Evolutionary conservation across 768 basidiomycete species (phyloP), one percentile per base, ranked within the genome.

Genomic region (Myochromella boudieri): DNA sequence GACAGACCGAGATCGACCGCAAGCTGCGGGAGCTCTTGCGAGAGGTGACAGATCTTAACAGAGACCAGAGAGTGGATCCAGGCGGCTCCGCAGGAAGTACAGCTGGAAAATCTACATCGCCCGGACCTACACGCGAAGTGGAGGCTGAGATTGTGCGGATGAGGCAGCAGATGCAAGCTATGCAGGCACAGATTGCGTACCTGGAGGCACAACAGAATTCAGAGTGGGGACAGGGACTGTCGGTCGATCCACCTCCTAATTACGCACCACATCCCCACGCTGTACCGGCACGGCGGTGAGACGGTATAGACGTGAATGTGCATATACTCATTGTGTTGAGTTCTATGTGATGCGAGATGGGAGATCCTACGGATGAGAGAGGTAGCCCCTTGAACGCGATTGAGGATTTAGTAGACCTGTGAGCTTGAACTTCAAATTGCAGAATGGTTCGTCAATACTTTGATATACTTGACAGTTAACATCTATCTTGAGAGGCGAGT

Each of bases 191-290:
- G 33, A 34, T 34, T 7, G 5, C 5, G 33, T n/a, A 34, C 18
- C 14, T 25, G 20, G 10, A 39, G 22, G 21, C 24, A 20, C 53
- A 51, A 38, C 37, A 27, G 21, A 28, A 36, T 14, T 48, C 44
- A 9, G 34, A 41, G 11, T 37, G 50, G 52, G 40, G 44, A 7
- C 38, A 36, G 14, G 46, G 48, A 18, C 33, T 48, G 15, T 36
- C 39, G 20, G 36, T 54, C 20, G 57, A 59, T 27, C 46, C 52
- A 11, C 57, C 54, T 9, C 57, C 54, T 0, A 51, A 36, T 18
- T 58, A 58, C 21, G 42, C 48, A 11, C 28, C 34, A 15, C 29
- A n/a, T n/a, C n/a, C n/a, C n/a, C n/a, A n/a, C n/a, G n/a, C n/a
- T n/a, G n/a, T n/a, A n/a, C n/a, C n/a, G n/a, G n/a, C n/a, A n/a